Evolutionary conservation across 1,284 basidiomycete genomes (phyloP), one percentile per base, ranked within the genome.

Genomic region (Ustilago nuda): DNA sequence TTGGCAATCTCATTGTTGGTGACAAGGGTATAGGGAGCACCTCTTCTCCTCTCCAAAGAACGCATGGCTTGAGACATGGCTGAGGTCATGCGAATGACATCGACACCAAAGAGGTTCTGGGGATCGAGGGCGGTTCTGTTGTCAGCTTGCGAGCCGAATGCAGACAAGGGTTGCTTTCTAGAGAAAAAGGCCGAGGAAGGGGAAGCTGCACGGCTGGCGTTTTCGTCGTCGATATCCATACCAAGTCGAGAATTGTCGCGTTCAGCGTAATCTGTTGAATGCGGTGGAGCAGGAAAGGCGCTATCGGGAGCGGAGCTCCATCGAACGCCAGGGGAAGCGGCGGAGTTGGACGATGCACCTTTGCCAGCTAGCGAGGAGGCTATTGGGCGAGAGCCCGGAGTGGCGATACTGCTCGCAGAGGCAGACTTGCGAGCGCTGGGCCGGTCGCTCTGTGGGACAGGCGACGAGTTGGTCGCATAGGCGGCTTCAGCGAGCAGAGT

Each of bases 21-120:
- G 56, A 78, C 76, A 3, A 78, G 63, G 5, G 76, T 74, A 19
- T 78, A 78, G 6, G 76, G 76, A 8, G 68, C 72, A 11, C 76
- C 68, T 59, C 76, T 45, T 35, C 68, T 60, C 15, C 68, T 48
- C 27, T 72, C 68, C 17, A 69, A n/a, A 4, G 76, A 78, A 12
- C 68, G 63, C 71, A 78, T 78, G 19, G 76, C 76, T 33, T 74
- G 76, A 41, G 62, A 61, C 71, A 78, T 78, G 8, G 76, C 72
- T 19, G 56, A 57, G 4, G 68, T 73, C 76, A 78, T 78, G 43
- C 67, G 70, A 1, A 19, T 53, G 11, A 77, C 70, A 33, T 77
- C 74, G 48, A 76, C 74, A 19, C 74, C 74, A 62, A 66, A 76
- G 27, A 76, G 30, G 23, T 69, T 69, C 46, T 69, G 68, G 36